These are phyloP conservation scores for Nakaseomyces glabratus DNA, from an alignment of 1,139 yeast species.

Conservation along the genomic window DNA sequence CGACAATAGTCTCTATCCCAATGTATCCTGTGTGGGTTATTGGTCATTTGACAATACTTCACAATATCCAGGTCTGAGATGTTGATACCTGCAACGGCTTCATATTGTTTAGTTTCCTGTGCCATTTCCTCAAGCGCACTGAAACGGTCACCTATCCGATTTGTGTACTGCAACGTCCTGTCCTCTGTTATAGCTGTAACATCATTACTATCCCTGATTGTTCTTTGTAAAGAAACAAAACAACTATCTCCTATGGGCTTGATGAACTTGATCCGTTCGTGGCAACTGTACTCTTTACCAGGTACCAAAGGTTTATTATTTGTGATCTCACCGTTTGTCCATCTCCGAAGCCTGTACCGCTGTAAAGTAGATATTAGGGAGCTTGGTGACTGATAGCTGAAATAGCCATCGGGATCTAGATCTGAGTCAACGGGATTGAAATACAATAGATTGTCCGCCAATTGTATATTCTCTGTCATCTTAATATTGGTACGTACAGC, in stretches of 20 bases:
- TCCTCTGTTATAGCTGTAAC: conserved; percentile 26
- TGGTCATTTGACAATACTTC: conserved; percentile 64
- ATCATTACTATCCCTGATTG: not conserved
- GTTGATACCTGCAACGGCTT: conserved; percentile 13
- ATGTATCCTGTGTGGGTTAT: conserved; percentile 79
- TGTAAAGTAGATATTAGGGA: conserved; percentile 9
- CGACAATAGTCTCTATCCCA: conserved; percentile 49
- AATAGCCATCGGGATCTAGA: conserved; percentile 72
- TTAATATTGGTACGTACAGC: too few relatives aligned
- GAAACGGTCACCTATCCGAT: not conserved
- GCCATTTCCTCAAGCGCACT: too few relatives aligned
- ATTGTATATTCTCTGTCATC: too few relatives aligned
- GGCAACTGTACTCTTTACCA: conserved; percentile 35
- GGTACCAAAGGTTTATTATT: conserved; percentile 30
- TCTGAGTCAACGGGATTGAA: conserved; percentile 47
- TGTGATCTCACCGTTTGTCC: conserved; percentile 63
- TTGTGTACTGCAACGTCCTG: conserved; percentile 32
- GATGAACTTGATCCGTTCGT: conserved; percentile 38
- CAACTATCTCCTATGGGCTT: conserved; percentile 15
- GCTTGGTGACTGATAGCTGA: conserved; percentile 65
- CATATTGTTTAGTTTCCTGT: not conserved
- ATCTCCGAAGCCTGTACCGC: conserved; percentile 56
- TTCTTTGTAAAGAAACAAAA: conserved; percentile 31
- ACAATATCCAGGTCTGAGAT: conserved; percentile 33
- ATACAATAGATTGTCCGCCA: conserved; percentile 60